Evolutionary conservation across 1,139 yeast genomes (phyloP).

Genomic region (Petasospora fabianii): DNA sequence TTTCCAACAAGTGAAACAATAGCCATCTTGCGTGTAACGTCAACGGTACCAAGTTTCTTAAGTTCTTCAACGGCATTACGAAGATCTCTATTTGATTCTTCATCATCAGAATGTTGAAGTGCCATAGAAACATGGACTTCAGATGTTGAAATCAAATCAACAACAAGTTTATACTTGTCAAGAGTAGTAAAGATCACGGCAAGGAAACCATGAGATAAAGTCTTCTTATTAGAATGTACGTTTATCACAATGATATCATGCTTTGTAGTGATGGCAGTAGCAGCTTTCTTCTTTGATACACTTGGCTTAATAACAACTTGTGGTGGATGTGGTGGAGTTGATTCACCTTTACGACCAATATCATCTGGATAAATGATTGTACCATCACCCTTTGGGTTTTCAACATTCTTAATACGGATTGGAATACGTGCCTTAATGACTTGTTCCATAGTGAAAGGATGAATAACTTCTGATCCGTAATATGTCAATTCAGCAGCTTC

Average conservation of each 20-base stretch:
- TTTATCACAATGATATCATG: constrained; percentile 88
- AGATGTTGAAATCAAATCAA: constrained; percentile 92
- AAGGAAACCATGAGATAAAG: constrained; percentile 89
- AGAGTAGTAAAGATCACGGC: constrained; percentile 86
- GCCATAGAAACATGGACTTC: constrained; percentile 99
- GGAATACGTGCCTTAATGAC: constrained; percentile 95
- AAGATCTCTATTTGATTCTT: constrained; percentile 45
- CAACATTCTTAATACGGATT: constrained; percentile 92
- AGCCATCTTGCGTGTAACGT: constrained; percentile 81
- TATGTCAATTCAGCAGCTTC: constrained; percentile 98
- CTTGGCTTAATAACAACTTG: constrained; percentile 54
- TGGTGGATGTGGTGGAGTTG: constrained; percentile 94
- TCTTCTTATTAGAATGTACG: constrained; percentile 90
- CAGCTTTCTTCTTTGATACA: constrained; percentile 58
- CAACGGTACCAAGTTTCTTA: constrained; percentile 80
- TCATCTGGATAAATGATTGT: constrained; percentile 93
- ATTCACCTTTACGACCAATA: constrained; percentile 77
- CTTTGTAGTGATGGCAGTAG: constrained; percentile 96
- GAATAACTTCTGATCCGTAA: constrained; percentile 96
- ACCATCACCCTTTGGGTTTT: constrained; percentile 86
- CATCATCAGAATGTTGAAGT: constrained; percentile 72
- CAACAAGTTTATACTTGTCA: constrained; percentile 82
- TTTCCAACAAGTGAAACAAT: constrained; percentile 93
- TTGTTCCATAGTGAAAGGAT: constrained; percentile 99
- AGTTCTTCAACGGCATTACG: constrained; percentile 74